Percentiles rank a stretch among this genome's conserved stretches.
phyloP scores from a whole-genome alignment of 1,139 yeast species.

The Martiniozyma asiatica region DNA sequence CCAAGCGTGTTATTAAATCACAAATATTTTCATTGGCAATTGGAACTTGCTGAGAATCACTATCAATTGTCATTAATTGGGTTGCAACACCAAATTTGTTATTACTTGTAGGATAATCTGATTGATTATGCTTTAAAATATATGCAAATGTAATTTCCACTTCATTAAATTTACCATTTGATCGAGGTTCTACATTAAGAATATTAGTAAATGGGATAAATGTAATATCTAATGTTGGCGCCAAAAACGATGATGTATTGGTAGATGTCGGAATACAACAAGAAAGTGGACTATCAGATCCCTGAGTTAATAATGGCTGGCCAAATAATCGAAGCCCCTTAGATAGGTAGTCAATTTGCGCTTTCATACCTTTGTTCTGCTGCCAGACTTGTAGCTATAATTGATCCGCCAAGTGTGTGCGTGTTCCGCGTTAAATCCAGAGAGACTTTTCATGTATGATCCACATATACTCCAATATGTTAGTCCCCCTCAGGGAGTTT shows the following conservation, averaged over 20 bases:
- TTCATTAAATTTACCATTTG: constrained; percentile 9
- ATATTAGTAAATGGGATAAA: constrained; percentile 18
- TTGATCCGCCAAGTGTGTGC: too few species aligned
- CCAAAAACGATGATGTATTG: constrained; percentile 7
- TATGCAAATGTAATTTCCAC: constrained; percentile 16
- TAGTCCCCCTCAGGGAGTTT: too few species aligned
- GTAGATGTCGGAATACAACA: constrained; percentile 13
- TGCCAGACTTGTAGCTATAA: too few species aligned
- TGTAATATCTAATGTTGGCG: background rate
- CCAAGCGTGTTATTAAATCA: constrained; percentile 22
- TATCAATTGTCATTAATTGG: constrained; percentile 8
- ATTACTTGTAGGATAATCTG: constrained; percentile 1
- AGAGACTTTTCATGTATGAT: too few species aligned
- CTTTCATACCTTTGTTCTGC: too few species aligned
- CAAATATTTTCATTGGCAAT: constrained; percentile 1
- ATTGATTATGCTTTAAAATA: background rate
- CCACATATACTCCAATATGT: too few species aligned
- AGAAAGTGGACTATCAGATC: constrained; percentile 3
- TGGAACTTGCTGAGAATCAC: constrained; percentile 3
- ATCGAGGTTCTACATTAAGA: constrained; percentile 18
- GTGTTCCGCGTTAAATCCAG: too few species aligned
- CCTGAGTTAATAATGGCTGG: constrained; percentile 6
- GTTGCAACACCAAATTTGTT: constrained; percentile 6
- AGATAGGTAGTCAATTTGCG: constrained; percentile 4
- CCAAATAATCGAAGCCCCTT: constrained; percentile 7